Conservation (phyloP, 208 protist species). For the Wallacemonas collosoma region DNA sequence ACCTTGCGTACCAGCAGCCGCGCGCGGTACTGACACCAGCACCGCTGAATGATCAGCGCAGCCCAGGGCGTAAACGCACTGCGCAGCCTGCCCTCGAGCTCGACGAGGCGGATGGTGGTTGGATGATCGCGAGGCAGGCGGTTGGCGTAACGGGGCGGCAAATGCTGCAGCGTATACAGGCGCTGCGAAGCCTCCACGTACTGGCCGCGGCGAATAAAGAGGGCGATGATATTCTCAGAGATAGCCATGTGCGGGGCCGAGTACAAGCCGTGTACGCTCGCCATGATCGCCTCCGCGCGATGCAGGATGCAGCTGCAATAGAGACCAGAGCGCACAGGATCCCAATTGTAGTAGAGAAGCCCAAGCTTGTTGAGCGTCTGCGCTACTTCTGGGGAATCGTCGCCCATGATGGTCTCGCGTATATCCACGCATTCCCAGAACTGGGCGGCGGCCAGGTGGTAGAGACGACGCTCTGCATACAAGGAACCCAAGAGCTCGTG, state of each 20-base stretch:
- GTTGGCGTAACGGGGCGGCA: constrained; percentile 41
- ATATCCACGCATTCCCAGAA: constrained; percentile 55
- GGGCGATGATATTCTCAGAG: constrained; percentile 47
- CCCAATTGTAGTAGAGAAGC: constrained; percentile 60
- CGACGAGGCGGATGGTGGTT: constrained; percentile 34
- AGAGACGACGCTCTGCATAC: constrained; percentile 41
- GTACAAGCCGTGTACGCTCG: constrained; percentile 32
- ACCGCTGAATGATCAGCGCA: constrained; percentile 42
- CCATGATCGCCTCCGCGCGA: constrained; percentile 48
- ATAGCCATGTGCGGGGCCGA: constrained; percentile 53
- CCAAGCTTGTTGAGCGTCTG: constrained; percentile 57
- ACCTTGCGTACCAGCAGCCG: constrained; percentile 34
- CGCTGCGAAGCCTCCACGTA: constrained; percentile 47
- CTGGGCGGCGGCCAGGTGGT: constrained; percentile 30
- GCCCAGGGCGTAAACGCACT: constrained; percentile 33
- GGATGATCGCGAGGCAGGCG: constrained; percentile 54
- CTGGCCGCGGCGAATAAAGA: constrained; percentile 50
- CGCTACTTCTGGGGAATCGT: constrained; percentile 31
- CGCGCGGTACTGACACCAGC: constrained; percentile 47
- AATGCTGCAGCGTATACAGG: constrained; percentile 31
- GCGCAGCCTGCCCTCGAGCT: constrained; percentile 35
- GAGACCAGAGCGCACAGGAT: constrained; percentile 43
- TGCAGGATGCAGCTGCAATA: constrained; percentile 57
- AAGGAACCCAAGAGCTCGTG: constrained; percentile 49
- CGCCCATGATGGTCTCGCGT: constrained; percentile 39